phyloP scores from a whole-genome alignment of 2,329 filamentous ascomycete species.

The Zymoseptoria tritici region DNA sequence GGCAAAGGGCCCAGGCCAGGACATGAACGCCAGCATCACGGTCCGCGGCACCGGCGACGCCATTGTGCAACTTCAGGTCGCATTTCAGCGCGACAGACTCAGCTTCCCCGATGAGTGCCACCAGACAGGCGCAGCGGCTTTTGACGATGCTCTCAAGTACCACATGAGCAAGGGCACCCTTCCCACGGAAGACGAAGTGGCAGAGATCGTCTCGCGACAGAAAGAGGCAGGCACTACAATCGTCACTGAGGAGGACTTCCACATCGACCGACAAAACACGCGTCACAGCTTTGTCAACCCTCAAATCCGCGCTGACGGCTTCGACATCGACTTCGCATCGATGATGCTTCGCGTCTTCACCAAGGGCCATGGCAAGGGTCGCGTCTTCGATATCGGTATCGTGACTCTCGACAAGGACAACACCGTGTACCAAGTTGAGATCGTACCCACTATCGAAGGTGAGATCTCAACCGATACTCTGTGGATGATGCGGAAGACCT shows the following conservation, averaged over 20 bases:
- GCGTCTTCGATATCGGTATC: not conserved
- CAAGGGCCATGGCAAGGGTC: not conserved
- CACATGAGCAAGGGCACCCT: not conserved
- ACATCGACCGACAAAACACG: not conserved
- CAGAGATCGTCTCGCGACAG: not conserved
- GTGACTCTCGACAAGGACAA: not conserved
- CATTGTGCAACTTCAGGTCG: not conserved
- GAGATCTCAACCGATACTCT: not conserved
- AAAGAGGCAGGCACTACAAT: not conserved
- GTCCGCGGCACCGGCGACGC: not conserved
- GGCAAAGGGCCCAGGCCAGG: not conserved
- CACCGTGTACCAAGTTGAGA: not conserved
- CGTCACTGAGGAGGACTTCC: not conserved
- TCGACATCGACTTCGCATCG: not conserved
- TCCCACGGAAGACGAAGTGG: not conserved
- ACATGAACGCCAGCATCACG: not conserved
- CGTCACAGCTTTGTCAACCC: not conserved
- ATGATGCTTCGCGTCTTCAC: not conserved
- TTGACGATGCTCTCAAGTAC: not conserved
- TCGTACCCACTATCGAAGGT: not conserved
- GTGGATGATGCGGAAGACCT: not conserved
- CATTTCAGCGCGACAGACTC: not conserved
- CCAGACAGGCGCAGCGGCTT: not conserved
- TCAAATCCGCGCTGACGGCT: not conserved
- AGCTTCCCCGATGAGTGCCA: not conserved